Conservation (phyloP, 805 yeast species). For the Hyphopichia homilentoma region DNA sequence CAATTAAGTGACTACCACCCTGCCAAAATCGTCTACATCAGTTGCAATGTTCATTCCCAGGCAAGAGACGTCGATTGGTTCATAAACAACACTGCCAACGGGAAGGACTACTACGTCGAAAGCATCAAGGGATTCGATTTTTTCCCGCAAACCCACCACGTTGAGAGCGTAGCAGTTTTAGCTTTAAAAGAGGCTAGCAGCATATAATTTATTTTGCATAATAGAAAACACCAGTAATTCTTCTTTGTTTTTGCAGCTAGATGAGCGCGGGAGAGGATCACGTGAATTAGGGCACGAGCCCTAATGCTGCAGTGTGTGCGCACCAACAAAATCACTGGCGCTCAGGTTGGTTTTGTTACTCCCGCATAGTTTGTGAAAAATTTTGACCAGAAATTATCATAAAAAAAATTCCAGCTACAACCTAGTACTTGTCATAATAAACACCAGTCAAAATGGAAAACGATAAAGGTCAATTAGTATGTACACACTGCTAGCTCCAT, state of each 20-base stretch:
- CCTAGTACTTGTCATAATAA: constrained; percentile 8
- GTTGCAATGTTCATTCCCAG: constrained; percentile 97
- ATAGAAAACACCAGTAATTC: background rate
- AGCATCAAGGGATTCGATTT: constrained; percentile 93
- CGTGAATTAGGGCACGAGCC: constrained; percentile 4
- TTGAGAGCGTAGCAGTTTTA: constrained; percentile 81
- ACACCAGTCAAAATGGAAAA: constrained; percentile 83
- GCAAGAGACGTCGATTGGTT: constrained; percentile 91
- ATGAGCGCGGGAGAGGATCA: background rate
- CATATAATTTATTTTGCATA: background rate
- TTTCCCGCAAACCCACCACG: constrained; percentile 93
- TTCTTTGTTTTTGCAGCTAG: background rate
- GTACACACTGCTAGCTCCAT: no score
- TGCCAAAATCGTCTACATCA: constrained; percentile 84
- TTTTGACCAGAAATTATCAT: no score
- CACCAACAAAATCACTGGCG: constrained; percentile 1
- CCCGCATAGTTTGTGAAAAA: no score
- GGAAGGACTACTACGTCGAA: constrained; percentile 64
- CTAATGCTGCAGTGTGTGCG: constrained; percentile 1
- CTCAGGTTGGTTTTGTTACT: no score
- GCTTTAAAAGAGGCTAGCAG: constrained; percentile 11
- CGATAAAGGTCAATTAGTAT: constrained; percentile 99
- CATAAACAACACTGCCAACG: constrained; percentile 60
- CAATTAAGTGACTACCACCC: constrained; percentile 85
- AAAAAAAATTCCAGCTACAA: background rate